Evolutionary conservation across 2,329 filamentous ascomycete species (phyloP).

Genomic region (Myriosclerotinia curreyana): DNA sequence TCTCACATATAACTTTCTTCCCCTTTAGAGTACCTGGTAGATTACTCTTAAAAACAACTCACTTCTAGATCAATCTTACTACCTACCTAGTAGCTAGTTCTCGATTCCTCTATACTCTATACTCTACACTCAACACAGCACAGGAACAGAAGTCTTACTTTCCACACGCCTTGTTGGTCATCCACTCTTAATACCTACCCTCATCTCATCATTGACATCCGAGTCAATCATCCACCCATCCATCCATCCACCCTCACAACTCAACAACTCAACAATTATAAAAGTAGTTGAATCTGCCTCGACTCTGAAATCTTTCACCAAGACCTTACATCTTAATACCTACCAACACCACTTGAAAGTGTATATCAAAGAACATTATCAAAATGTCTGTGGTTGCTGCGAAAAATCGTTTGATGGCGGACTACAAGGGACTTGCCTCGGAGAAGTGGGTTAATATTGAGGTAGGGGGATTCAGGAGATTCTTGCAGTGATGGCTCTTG

Average conservation of each 20-base stretch:
- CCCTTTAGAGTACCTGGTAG: neutral
- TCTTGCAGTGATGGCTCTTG: neutral
- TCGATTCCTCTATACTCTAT: no score
- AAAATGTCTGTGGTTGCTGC: conserved; percentile 46
- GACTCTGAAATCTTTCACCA: neutral
- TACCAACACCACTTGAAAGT: neutral
- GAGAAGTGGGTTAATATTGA: conserved; percentile 95
- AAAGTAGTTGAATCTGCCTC: neutral
- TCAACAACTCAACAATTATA: neutral
- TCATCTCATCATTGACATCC: neutral
- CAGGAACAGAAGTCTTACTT: neutral
- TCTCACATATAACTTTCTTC: neutral
- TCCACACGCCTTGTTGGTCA: conserved; percentile 7
- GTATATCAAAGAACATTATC: neutral
- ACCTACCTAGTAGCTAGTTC: no score
- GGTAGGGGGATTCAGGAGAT: conserved; percentile 51
- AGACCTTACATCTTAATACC: neutral
- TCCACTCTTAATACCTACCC: conserved; percentile 9
- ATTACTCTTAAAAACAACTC: neutral
- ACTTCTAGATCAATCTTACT: no score
- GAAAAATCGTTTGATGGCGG: conserved; percentile 83
- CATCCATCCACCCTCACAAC: neutral
- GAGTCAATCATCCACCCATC: neutral
- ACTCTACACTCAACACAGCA: neutral
- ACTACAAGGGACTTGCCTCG: conserved; percentile 76